These are phyloP conservation scores for Vicia faba DNA, from an alignment of 306 rosid genomes.

Conservation along the genomic window DNA sequence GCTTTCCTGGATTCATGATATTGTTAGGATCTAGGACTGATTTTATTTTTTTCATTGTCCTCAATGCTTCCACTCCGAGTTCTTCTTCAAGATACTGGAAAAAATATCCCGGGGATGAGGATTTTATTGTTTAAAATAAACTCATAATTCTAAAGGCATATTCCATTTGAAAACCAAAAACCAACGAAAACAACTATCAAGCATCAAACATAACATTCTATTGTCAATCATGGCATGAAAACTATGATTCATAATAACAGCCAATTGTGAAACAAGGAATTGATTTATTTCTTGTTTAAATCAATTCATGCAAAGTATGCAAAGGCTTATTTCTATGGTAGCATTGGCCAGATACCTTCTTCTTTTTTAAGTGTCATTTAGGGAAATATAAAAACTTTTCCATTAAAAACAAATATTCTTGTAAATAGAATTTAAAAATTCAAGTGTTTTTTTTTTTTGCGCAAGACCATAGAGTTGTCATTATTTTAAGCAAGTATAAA, in stretches of 20 bases:
- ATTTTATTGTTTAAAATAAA: constrained; percentile 21
- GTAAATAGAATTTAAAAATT: no score
- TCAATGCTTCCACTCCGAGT: constrained; percentile 80
- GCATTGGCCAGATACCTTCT: no score
- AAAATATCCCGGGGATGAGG: constrained; percentile 10
- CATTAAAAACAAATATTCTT: no score
- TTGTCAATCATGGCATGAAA: constrained; percentile 18
- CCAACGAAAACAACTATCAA: constrained; percentile 16
- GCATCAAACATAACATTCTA: constrained; percentile 7
- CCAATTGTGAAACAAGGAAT: constrained; percentile 11
- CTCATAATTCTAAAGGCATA: constrained; percentile 6
- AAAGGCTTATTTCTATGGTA: constrained; percentile 7
- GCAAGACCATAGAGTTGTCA: no score
- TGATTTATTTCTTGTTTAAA: background rate
- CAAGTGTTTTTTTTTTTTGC: no score
- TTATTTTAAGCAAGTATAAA: constrained; percentile 4
- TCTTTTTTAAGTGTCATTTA: no score
- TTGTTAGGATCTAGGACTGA: constrained; percentile 82
- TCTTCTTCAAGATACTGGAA: constrained; percentile 88
- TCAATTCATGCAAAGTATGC: background rate
- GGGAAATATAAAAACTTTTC: no score
- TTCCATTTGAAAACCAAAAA: constrained; percentile 9
- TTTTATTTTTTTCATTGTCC: constrained; percentile 86
- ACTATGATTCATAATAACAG: constrained; percentile 15
- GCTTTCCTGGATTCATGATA: constrained; percentile 95